These are phyloP conservation scores for Eucalyptus lansdowneana DNA, from an alignment of 345 rosid species.

Conservation along the genomic window DNA sequence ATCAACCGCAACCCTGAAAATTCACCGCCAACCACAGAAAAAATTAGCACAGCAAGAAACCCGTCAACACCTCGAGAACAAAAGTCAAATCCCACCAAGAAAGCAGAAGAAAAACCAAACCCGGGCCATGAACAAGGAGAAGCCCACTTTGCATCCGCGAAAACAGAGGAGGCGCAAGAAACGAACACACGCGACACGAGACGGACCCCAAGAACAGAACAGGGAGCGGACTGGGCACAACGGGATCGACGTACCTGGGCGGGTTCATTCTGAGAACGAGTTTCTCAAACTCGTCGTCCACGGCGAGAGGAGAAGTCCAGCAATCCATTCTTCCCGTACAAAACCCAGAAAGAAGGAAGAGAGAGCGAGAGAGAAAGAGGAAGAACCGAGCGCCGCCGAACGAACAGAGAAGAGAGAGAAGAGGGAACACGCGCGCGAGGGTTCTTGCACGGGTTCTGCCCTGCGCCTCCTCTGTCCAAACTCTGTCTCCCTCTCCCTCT, in stretches of 20 bases:
- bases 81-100: neutral
- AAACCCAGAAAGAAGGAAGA: neutral
- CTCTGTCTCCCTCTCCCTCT: neutral
- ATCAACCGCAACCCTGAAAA: slow-evolving; percentile 64
- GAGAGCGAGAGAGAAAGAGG: neutral
- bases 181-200: neutral
- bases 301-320: slow-evolving; percentile 38
- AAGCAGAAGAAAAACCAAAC: neutral
- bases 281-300: slow-evolving; percentile 64
- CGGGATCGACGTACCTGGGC: slow-evolving; percentile 31
- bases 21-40: neutral
- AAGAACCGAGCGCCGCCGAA: neutral
- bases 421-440: neutral
- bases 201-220: neutral
- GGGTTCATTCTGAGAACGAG: slow-evolving; percentile 73
- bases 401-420: neutral
- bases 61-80: neutral
- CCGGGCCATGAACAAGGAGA: neutral
- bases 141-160: neutral
- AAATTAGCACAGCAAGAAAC: neutral
- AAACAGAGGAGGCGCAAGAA: neutral
- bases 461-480: neutral
- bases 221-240: too few species aligned
- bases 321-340: slow-evolving; percentile 30
- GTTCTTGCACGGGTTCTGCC: neutral